Evolutionary conservation across 441 rosid genomes (phyloP).

Genomic region (Arabidopsis lyrata): DNA sequence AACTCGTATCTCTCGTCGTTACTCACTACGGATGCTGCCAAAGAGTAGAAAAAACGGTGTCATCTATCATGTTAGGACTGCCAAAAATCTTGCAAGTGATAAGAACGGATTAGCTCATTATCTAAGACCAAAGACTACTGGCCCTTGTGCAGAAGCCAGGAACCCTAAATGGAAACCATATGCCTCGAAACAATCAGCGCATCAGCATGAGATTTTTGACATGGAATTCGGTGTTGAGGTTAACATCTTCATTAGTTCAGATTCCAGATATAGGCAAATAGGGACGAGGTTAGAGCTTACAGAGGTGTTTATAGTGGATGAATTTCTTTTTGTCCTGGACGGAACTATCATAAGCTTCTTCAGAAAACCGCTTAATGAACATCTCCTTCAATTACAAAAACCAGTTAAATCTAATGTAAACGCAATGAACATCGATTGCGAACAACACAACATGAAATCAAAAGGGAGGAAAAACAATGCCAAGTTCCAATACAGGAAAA

Average conservation of each 20-base stretch:
- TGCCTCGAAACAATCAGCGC: neutral
- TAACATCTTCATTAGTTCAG: neutral
- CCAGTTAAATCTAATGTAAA: neutral
- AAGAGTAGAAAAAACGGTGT: neutral
- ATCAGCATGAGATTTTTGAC: neutral
- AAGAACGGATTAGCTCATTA: slow-evolving; percentile 2
- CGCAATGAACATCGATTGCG: neutral
- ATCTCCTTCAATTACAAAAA: slow-evolving; percentile 62
- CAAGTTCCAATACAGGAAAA: neutral
- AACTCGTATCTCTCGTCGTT: slow-evolving; percentile 71
- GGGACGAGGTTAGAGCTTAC: slow-evolving; percentile 46
- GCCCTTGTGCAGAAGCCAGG: neutral
- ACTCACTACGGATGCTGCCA: slow-evolving; percentile 77
- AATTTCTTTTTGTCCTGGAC: slow-evolving; percentile 65
- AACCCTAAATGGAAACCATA: neutral
- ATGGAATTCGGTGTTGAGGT: neutral
- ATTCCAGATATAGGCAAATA: neutral
- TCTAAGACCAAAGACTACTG: neutral
- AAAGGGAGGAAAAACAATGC: neutral
- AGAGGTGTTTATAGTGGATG: slow-evolving; percentile 75
- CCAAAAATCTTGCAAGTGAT: neutral
- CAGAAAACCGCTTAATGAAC: slow-evolving; percentile 71
- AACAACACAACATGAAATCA: slow-evolving; percentile 3
- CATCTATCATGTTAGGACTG: neutral
- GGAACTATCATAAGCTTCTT: slow-evolving; percentile 64